phyloP scores from a whole-genome alignment of 352 stramenopile species.

The Phytophthora citricola region DNA sequence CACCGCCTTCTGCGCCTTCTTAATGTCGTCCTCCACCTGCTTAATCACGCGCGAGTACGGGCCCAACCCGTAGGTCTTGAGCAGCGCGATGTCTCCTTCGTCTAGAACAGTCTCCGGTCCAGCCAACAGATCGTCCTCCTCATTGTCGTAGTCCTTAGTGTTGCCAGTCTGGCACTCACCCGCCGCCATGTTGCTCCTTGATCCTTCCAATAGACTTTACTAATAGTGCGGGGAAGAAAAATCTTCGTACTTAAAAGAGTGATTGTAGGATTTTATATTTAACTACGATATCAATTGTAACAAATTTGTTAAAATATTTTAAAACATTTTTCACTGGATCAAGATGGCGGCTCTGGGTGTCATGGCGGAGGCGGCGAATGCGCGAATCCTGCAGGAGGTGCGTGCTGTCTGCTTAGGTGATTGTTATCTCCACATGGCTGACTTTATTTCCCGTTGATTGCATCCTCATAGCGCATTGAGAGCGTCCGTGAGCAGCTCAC shows the following conservation, averaged over 20 bases:
- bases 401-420: background rate
- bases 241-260: conserved; percentile 22
- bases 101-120: conserved; percentile 85
- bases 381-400: conserved; percentile 72
- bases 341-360: conserved; percentile 37
- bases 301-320: background rate
- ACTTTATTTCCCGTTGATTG: background rate
- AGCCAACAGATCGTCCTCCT: conserved; percentile 88
- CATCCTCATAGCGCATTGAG: conserved; percentile 58
- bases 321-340: background rate
- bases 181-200: conserved; percentile 32
- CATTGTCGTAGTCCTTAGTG: conserved; percentile 95
- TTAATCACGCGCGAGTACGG: conserved; percentile 98
- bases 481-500: conserved; percentile 55
- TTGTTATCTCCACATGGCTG: background rate
- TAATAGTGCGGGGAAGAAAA: conserved; percentile 1
- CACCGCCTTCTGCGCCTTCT: conserved; percentile 95
- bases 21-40: conserved; percentile 98
- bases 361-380: conserved; percentile 56
- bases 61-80: conserved; percentile 99
- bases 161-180: conserved; percentile 98
- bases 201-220: background rate
- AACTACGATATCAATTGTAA: background rate
- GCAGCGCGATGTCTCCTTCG: conserved; percentile 97
- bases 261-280: background rate